Evolutionary conservation across 202 grass and related monocot genomes (phyloP).

Genomic region (Cymbopogon flexuosus): DNA sequence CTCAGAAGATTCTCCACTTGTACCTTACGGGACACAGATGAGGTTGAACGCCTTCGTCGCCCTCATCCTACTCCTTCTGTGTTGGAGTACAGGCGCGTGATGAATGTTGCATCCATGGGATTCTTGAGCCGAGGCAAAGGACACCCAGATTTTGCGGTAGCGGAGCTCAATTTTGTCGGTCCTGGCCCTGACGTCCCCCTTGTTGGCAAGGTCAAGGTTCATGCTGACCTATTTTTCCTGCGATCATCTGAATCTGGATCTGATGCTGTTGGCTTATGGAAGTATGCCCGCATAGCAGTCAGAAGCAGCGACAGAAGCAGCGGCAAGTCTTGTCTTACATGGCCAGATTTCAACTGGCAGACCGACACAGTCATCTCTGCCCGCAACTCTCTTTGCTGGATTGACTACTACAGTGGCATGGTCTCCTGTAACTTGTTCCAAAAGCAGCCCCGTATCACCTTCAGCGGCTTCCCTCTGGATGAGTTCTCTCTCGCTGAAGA

Average conservation of each 20-base stretch:
- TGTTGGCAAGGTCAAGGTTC: neutral
- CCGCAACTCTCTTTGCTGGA: neutral
- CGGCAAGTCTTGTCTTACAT: too few relatives aligned
- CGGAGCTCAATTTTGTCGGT: neutral
- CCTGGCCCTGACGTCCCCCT: too few relatives aligned
- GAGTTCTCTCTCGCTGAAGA: too few relatives aligned
- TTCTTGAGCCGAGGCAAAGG: neutral
- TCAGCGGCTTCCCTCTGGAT: neutral
- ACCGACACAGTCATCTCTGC: neutral
- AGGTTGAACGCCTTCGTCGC: too few relatives aligned
- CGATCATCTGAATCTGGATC: too few relatives aligned
- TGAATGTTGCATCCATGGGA: neutral
- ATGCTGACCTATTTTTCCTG: neutral
- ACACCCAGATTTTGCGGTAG: neutral
- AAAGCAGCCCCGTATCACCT: neutral
- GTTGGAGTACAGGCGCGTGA: neutral
- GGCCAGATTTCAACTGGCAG: neutral
- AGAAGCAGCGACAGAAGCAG: rapidly evolving
- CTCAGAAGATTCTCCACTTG: neutral
- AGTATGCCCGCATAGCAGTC: neutral
- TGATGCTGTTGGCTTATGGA: neutral
- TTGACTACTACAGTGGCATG: neutral
- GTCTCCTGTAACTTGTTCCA: neutral
- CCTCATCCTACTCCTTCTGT: too few relatives aligned
- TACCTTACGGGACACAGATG: neutral